Conservation (phyloP, 805 yeast species). For the Kockiozyma suomiensis region DNA sequence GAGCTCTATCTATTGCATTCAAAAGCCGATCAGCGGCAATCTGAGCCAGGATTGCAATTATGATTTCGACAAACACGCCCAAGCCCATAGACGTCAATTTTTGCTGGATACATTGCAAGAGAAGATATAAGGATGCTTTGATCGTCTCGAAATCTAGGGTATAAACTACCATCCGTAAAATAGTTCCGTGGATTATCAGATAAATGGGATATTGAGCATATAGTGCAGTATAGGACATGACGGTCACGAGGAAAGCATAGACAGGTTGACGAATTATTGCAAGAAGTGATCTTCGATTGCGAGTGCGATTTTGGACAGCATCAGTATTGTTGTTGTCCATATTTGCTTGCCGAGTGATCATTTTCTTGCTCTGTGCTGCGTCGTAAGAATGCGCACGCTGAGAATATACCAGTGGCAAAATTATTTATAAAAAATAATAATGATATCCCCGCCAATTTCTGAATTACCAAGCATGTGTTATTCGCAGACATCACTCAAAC, state of each 20-base stretch:
- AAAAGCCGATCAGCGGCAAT: background rate
- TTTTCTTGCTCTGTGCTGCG: too few species aligned
- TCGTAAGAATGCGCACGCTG: too few species aligned
- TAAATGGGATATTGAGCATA: background rate
- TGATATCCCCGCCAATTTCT: background rate
- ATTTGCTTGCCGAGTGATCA: background rate
- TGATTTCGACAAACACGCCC: background rate
- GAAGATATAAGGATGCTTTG: background rate
- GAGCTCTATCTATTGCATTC: background rate
- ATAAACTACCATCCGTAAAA: background rate
- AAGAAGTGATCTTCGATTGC: background rate
- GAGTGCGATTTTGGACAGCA: background rate
- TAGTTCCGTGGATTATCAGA: background rate
- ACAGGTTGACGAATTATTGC: background rate
- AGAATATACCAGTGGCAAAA: too few species aligned
- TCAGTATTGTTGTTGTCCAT: background rate
- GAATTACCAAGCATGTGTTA: background rate
- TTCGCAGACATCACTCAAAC: too few species aligned
- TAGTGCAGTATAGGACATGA: background rate
- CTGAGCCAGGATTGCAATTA: background rate
- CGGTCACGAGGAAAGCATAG: background rate
- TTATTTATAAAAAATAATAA: too few species aligned
- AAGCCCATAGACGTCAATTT: background rate
- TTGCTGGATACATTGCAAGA: background rate
- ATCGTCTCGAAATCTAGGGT: background rate